Base-by-base conservation (phyloP, 2,329 filamentous ascomycete species). In the Thielaviopsis euricoi region DNA sequence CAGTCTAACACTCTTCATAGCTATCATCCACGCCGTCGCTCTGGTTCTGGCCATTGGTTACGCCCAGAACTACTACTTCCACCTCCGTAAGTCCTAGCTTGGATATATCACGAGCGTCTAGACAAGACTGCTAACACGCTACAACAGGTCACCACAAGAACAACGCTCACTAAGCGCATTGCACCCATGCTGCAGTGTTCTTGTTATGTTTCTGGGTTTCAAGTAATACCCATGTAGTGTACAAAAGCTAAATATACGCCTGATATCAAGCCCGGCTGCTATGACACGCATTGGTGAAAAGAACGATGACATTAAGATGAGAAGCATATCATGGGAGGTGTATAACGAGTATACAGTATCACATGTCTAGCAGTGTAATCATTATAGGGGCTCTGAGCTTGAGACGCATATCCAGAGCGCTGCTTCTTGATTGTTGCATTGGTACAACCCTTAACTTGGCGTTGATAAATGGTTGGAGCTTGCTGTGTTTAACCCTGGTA, bases 31-130 rank as follows among this genome's bases (percentile, higher is more conserved):
- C 74, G 79, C 83, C 67, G 85, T 98, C 67, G 83, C 80, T 66
- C 77, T 82, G 70, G 76, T 98, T 62, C 75, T 95, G 64, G 74
- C 82, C 64, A 71, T 97, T 66, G 91, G 93, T 68, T 98, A 98
- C 75, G 87, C 86, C 67, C 89, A 97, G 77, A 90, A 95, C 78
- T 98, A 98, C 85, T 97, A 98, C 82, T 97, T 95, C 87, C 94
- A 98, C 77, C 81, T 98, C 69, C 89, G 93, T 98, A 84, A 74
- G 88, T 83, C n/a, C 7, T 13, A n/a, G 6, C 53, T 10, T 10
- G 58, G 58, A 54, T 21, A 12, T 22, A 51, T 48, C 25, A 21
- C 33, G 26, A 40, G 9, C 23, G 4, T 33, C 29, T 49, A n/a
- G 19, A 52, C 49, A 29, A 7, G 17, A 19, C 43, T 56, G 19